These are phyloP conservation scores for Eucalyptus cloeziana DNA, from an alignment of 345 rosid species.

Conservation along the genomic window DNA sequence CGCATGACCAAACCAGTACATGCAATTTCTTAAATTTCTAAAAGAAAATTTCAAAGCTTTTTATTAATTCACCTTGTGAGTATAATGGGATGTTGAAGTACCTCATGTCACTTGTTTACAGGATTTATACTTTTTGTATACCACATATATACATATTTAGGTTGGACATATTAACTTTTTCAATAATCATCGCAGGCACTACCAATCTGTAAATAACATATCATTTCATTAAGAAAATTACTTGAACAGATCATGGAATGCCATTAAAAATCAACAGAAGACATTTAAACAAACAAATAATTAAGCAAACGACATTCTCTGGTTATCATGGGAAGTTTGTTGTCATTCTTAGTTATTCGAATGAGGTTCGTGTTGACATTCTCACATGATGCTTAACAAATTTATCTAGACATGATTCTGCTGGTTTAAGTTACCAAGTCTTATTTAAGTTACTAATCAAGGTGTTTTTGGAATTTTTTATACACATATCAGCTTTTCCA, in stretches of 20 bases:
- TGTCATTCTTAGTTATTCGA: neutral
- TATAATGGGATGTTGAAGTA: too few relatives aligned
- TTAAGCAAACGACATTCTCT: neutral
- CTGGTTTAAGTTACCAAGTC: neutral
- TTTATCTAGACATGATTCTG: neutral
- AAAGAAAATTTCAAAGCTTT: neutral
- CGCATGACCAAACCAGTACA: rapidly evolving
- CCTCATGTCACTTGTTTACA: too few relatives aligned
- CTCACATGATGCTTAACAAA: neutral
- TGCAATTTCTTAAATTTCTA: too few relatives aligned
- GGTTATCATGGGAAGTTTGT: neutral
- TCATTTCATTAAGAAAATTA: too few relatives aligned
- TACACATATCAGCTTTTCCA: too few relatives aligned
- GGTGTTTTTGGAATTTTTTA: too few relatives aligned
- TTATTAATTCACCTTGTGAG: too few relatives aligned
- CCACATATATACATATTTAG: too few relatives aligned
- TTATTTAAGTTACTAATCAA: too few relatives aligned
- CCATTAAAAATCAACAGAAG: neutral
- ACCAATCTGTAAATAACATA: neutral
- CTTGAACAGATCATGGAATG: neutral
- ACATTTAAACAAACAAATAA: neutral
- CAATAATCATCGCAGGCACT: neutral
- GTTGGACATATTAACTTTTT: neutral
- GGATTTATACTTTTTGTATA: too few relatives aligned
- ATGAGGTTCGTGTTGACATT: neutral